Base-by-base conservation (phyloP, 106 monocot species). In the Apostasia ramifera region DNA sequence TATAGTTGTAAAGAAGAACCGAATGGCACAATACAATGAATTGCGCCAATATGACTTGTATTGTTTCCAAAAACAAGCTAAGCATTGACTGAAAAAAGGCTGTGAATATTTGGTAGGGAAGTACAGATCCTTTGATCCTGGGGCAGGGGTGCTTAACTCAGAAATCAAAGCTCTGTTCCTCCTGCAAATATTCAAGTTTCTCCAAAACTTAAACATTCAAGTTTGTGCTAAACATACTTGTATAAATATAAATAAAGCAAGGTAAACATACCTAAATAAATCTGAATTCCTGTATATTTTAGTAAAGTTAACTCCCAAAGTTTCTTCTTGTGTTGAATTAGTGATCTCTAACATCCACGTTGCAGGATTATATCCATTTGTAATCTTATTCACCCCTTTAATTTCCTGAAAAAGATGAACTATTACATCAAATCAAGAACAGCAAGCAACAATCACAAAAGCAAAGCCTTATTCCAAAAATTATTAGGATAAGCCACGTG, bases 1-100 rank as follows among this genome's bases (percentile, higher is more conserved):
- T 39, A 79, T 26, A 10, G 50, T 58, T 14, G 92, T 86, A 66
- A 88, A 86, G 53, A 82, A 70, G 40, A 88, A 50, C 51, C 92
- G 64, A 4, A 80, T 65, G 6, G 79, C 72, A 11, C 66, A 83
- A 66, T 93, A 89, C 9, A 85, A 44, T n/a, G 92, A 76, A 49
- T 93, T 93, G n/a, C 88, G 72, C 92, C 88, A 89, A 64, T 93
- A 93, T 40, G 92, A 93, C 55, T 60, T 15, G 59, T 81, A 64
- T 57, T 93, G 92, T 70, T 93, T 93, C 92, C 92, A 93, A 4
- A 93, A 55, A 69, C 92, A 93, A 47, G 81, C 86, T 60, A 73
- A 49, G 69, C 85, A 93, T 61, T 93, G 92, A 5, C 61, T 73
- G 2, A 77, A 9, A 59, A 86, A 83, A 38, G 88, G 52, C 59